Conservation (phyloP, 495 filamentous ascomycete genomes). For the Penicillium lividum region DNA sequence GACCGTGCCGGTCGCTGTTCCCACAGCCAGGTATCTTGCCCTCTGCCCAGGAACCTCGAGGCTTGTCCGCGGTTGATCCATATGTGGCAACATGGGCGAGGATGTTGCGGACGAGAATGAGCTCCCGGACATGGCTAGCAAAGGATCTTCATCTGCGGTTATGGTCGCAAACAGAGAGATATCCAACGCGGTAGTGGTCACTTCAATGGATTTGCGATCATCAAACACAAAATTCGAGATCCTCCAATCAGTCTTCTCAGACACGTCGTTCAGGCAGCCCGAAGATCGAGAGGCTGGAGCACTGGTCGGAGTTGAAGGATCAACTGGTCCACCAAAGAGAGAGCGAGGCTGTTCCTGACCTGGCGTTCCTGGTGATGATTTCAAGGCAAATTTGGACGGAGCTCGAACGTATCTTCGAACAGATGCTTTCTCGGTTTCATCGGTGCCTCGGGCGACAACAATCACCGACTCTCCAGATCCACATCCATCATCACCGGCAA, state of each 20-base stretch:
- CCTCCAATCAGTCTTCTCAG: conserved; percentile 55
- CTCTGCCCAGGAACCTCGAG: conserved; percentile 76
- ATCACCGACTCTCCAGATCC: conserved; percentile 74
- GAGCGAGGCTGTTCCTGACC: conserved; percentile 21
- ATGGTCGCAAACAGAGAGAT: conserved; percentile 68
- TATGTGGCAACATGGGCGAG: conserved; percentile 56
- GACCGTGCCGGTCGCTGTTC: conserved; percentile 75
- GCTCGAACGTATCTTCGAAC: conserved; percentile 53
- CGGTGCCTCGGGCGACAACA: conserved; percentile 69
- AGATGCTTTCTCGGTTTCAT: conserved; percentile 51
- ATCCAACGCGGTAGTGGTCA: conserved; percentile 78
- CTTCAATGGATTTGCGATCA: conserved; percentile 50
- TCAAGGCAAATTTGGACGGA: conserved; percentile 10
- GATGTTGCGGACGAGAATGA: conserved; percentile 60
- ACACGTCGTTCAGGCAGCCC: conserved; percentile 18
- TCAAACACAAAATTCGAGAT: conserved; percentile 58
- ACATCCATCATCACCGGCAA: conserved; percentile 73
- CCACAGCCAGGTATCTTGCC: conserved; percentile 76
- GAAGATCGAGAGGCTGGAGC: conserved; percentile 36
- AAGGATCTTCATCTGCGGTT: conserved; percentile 74
- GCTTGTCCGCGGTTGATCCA: conserved; percentile 38
- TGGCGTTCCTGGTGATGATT: conserved; percentile 15
- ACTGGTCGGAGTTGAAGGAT: conserved; percentile 12
- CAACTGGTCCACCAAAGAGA: conserved; percentile 38
- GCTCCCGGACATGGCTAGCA: conserved; percentile 55